phyloP scores from a whole-genome alignment of 441 rosid species.

The Euphorbia corollata region DNA sequence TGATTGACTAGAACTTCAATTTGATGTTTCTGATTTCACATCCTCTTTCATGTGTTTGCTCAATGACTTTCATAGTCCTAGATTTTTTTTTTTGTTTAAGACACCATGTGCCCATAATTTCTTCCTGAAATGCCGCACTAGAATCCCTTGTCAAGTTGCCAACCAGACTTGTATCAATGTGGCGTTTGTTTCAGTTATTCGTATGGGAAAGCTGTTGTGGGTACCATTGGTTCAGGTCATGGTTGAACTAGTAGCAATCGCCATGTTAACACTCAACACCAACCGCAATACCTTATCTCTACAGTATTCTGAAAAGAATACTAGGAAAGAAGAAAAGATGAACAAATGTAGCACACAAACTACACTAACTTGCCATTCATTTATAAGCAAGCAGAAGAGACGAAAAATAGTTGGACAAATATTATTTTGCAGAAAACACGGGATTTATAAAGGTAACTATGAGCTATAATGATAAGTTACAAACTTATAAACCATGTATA shows the following conservation, averaged over 20 bases:
- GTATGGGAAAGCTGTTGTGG: too few species aligned
- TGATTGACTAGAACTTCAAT: too few species aligned
- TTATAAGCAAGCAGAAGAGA: slow-evolving; percentile 12
- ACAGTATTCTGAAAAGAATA: neutral
- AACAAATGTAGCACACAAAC: neutral
- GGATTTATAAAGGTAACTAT: slow-evolving; percentile 13
- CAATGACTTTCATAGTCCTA: too few species aligned
- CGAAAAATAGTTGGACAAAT: neutral
- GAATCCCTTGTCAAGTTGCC: too few species aligned
- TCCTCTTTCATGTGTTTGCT: too few species aligned
- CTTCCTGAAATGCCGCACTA: too few species aligned
- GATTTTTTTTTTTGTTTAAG: too few species aligned
- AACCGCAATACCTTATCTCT: neutral
- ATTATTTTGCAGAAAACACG: slow-evolving; percentile 1
- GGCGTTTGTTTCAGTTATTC: too few species aligned
- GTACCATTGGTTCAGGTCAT: neutral
- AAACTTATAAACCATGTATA: slow-evolving; percentile 7
- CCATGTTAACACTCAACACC: neutral
- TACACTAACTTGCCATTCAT: neutral
- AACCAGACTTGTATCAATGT: too few species aligned
- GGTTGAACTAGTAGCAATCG: slow-evolving; percentile 13
- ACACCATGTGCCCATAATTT: too few species aligned
- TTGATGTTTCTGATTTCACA: too few species aligned
- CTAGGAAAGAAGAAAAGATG: too few species aligned
- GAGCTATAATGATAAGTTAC: neutral